These are phyloP conservation scores for Colletotrichum truncatum DNA, from an alignment of 2,329 filamentous ascomycete species.

Conservation along the genomic window DNA sequence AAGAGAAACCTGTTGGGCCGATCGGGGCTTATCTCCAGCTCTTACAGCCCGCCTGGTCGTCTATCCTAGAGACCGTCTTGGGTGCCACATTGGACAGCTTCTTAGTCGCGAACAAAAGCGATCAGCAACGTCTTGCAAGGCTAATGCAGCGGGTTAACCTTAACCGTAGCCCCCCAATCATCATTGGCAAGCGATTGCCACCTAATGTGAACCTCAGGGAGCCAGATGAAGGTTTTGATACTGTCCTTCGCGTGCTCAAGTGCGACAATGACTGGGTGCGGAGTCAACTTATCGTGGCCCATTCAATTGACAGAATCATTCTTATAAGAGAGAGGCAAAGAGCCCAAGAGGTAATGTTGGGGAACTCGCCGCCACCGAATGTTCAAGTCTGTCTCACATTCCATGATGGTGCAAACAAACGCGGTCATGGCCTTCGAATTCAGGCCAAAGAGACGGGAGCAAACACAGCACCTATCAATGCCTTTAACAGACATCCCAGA, in stretches of 20 bases:
- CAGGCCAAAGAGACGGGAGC: slow-evolving; percentile 10
- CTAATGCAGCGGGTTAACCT: slow-evolving; percentile 68
- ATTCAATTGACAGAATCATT: slow-evolving; percentile 84
- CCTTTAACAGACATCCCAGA: slow-evolving; percentile 65
- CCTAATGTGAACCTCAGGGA: slow-evolving; percentile 75
- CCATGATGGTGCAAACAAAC: slow-evolving; percentile 60
- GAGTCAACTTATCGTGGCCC: slow-evolving; percentile 84
- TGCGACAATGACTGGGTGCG: slow-evolving; percentile 83
- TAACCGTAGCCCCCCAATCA: slow-evolving; percentile 62
- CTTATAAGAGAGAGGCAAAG: slow-evolving; percentile 75
- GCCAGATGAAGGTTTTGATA: slow-evolving; percentile 77
- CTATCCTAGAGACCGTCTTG: slow-evolving; percentile 80
- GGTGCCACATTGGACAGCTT: slow-evolving; percentile 79
- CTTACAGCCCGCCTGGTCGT: slow-evolving; percentile 82
- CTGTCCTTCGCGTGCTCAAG: slow-evolving; percentile 81
- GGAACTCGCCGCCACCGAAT: slow-evolving; percentile 68
- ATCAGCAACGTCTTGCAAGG: slow-evolving; percentile 73
- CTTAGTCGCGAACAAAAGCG: slow-evolving; percentile 79
- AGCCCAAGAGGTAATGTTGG: slow-evolving; percentile 76
- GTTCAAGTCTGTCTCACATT: slow-evolving; percentile 78
- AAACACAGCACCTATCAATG: slow-evolving; percentile 52
- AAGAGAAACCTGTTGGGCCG: slow-evolving; percentile 80
- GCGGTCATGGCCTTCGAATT: slow-evolving; percentile 31
- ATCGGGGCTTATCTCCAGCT: slow-evolving; percentile 82
- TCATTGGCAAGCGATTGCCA: slow-evolving; percentile 67